Conservation (phyloP, 805 yeast species). For the Blastobotrys americana region DNA sequence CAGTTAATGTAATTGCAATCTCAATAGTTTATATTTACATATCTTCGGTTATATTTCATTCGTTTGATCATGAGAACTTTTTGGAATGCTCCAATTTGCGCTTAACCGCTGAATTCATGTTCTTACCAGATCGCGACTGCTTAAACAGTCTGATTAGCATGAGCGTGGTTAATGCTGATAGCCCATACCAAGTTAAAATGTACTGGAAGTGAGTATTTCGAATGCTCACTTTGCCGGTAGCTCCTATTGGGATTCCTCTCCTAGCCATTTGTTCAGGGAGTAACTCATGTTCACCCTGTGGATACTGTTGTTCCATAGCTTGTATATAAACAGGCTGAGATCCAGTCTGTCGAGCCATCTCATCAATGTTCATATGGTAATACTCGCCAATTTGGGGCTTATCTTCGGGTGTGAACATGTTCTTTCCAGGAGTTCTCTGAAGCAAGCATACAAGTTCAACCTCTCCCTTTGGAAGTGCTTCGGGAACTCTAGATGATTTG, state of each 20-base stretch:
- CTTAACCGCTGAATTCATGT: slow-evolving; percentile 8
- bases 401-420: slow-evolving; percentile 63
- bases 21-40: background rate
- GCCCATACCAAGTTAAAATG: slow-evolving; percentile 90
- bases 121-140: slow-evolving; percentile 32
- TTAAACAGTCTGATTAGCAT: slow-evolving; percentile 50
- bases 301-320: slow-evolving; percentile 47
- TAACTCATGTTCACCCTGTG: slow-evolving; percentile 32
- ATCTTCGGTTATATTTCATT: background rate
- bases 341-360: slow-evolving; percentile 64
- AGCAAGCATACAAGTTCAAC: slow-evolving; percentile 69
- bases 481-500: slow-evolving; percentile 52
- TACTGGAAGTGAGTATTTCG: slow-evolving; percentile 90
- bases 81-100: slow-evolving; percentile 26
- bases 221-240: slow-evolving; percentile 68
- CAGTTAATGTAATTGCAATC: no score
- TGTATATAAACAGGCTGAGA: slow-evolving; percentile 72
- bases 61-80: slow-evolving; percentile 19
- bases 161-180: slow-evolving; percentile 64
- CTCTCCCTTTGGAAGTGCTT: slow-evolving; percentile 64
- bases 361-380: slow-evolving; percentile 72
- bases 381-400: slow-evolving; percentile 61
- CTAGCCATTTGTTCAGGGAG: slow-evolving; percentile 47
- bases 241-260: slow-evolving; percentile 89
- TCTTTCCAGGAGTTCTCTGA: slow-evolving; percentile 57